These are phyloP conservation scores for Rubus idaeus DNA, from an alignment of 306 rosid genomes.

Conservation along the genomic window DNA sequence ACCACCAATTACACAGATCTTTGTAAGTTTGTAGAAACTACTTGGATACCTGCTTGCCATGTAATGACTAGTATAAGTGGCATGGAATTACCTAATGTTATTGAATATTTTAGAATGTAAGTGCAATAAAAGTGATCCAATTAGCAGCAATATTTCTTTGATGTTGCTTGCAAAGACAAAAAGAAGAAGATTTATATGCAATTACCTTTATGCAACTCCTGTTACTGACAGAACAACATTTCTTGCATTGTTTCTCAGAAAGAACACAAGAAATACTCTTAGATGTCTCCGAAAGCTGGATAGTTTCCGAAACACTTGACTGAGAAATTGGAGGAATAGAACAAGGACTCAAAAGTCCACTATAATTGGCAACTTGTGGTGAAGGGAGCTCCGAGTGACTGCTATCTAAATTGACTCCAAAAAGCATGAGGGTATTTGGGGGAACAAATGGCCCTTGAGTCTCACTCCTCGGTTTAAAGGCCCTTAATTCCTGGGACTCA, in stretches of 20 bases:
- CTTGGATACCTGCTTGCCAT: neutral
- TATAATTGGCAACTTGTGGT: conserved; percentile 44
- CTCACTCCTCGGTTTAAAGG: conserved; percentile 36
- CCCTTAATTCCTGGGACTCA: conserved; percentile 34
- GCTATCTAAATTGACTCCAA: conserved; percentile 49
- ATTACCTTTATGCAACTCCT: conserved; percentile 69
- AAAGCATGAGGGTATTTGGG: conserved; percentile 40
- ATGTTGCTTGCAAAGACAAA: conserved; percentile 3
- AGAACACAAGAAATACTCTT: conserved; percentile 27
- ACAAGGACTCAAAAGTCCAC: conserved; percentile 33
- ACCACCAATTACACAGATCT: conserved; percentile 1
- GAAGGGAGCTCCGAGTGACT: conserved; percentile 70
- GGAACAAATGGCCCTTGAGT: conserved; percentile 36
- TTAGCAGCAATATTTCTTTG: neutral
- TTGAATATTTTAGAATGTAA: neutral
- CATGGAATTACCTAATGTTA: neutral
- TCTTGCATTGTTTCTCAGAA: conserved; percentile 42
- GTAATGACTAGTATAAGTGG: neutral
- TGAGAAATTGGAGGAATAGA: conserved; percentile 49
- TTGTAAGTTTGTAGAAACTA: neutral
- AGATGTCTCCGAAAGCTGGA: conserved; percentile 32
- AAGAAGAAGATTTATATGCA: neutral
- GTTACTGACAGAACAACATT: conserved; percentile 35
- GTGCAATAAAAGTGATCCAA: conserved; percentile 4
- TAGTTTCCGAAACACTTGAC: conserved; percentile 35